These are phyloP conservation scores for Tetrahymena borealis DNA, from an alignment of 73 alveolate genomes.

Conservation along the genomic window DNA sequence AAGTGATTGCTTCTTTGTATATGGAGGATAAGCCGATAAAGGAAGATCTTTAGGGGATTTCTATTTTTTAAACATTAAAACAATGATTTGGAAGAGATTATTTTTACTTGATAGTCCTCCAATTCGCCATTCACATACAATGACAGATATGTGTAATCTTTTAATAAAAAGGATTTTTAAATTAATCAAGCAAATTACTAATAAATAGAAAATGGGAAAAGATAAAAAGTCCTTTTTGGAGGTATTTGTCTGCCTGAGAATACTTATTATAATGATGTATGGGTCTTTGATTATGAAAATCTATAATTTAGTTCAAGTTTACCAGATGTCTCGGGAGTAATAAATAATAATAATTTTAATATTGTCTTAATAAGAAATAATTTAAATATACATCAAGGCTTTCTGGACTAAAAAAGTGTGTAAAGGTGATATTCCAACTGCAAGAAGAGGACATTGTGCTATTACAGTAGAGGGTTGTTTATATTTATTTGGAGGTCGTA, in stretches of 20 bases:
- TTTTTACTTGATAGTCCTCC: slow-evolving; percentile 39
- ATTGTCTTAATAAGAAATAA: background rate
- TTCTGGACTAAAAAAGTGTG: slow-evolving; percentile 14
- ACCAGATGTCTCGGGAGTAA: slow-evolving; percentile 30
- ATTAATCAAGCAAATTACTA: background rate
- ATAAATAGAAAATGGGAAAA: background rate
- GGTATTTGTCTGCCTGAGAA: slow-evolving; percentile 41
- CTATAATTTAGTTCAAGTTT: slow-evolving; percentile 19
- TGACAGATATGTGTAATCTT: slow-evolving; percentile 17
- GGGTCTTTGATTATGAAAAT: slow-evolving; percentile 35
- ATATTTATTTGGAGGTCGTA: slow-evolving; percentile 26
- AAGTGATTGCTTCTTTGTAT: slow-evolving; percentile 1
- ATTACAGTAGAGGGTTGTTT: background rate
- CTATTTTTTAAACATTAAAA: slow-evolving; percentile 10
- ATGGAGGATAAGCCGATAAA: slow-evolving; percentile 45
- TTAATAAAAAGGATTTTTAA: background rate
- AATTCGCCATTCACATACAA: slow-evolving; percentile 33
- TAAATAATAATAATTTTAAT: background rate
- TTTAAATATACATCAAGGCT: background rate
- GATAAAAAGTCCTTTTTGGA: slow-evolving; percentile 25
- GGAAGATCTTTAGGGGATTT: slow-evolving; percentile 45
- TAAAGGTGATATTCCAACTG: slow-evolving; percentile 37
- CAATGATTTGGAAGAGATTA: slow-evolving; percentile 27
- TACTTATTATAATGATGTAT: slow-evolving; percentile 33
- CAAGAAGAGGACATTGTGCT: slow-evolving; percentile 44